phyloP scores from a whole-genome alignment of 495 filamentous ascomycete genomes.

The Neurospora sp. region DNA sequence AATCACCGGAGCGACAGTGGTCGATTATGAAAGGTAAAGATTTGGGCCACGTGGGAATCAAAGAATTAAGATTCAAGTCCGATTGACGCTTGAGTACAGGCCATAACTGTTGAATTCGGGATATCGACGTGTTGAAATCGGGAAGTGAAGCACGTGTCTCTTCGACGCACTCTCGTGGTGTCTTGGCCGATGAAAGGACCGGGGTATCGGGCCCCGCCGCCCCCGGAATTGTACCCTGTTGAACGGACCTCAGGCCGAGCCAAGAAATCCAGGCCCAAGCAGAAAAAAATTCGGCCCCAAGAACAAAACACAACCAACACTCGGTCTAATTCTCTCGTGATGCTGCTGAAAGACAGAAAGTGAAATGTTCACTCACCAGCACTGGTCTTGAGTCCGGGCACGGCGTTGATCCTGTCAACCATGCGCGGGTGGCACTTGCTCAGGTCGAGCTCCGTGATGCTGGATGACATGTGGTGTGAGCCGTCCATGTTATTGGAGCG shows the following conservation, averaged over 20 bases:
- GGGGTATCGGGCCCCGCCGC: neutral
- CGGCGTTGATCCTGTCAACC: slow-evolving; percentile 36
- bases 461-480: slow-evolving; percentile 17
- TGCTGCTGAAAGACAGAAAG: neutral
- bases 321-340: neutral
- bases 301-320: neutral
- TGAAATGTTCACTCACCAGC: slow-evolving; percentile 30
- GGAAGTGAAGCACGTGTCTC: neutral
- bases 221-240: neutral
- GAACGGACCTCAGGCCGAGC: neutral
- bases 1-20: neutral
- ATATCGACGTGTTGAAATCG: neutral
- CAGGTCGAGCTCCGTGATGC: slow-evolving; percentile 36
- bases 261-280: neutral
- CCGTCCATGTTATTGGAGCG: slow-evolving; percentile 23
- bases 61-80: neutral
- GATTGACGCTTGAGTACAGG: neutral
- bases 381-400: slow-evolving; percentile 40
- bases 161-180: neutral
- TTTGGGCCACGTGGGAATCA: neutral
- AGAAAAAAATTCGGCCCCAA: neutral
- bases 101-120: neutral
- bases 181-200: neutral
- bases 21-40: neutral
- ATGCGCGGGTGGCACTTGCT: slow-evolving; percentile 31